Conservation (phyloP, 2,329 filamentous ascomycete genomes). For the Diaporthe eres region DNA sequence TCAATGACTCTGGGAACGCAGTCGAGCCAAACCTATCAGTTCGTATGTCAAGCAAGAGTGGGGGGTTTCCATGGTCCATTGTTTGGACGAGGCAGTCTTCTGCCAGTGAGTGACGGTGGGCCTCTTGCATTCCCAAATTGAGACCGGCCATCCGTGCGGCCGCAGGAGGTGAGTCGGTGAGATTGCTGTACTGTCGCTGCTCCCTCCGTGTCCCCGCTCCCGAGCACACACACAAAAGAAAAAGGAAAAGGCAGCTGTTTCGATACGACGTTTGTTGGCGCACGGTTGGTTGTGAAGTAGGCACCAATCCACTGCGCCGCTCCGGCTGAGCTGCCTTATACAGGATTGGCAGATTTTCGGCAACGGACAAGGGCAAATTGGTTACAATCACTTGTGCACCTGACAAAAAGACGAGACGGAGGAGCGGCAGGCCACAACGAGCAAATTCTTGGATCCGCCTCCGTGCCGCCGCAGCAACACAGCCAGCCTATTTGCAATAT, state of each 20-base stretch:
- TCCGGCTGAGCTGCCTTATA: background rate
- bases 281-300: background rate
- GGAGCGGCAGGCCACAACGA: too few species aligned
- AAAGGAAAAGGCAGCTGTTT: background rate
- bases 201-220: background rate
- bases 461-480: too few species aligned
- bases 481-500: too few species aligned
- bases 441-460: too few species aligned
- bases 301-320: background rate
- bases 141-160: background rate
- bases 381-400: too few species aligned
- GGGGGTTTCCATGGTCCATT: background rate
- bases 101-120: background rate
- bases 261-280: background rate
- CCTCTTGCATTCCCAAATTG: background rate
- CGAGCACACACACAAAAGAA: too few species aligned
- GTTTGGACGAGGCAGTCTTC: background rate
- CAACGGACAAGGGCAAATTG: too few species aligned
- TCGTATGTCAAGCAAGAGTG: background rate
- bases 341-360: too few species aligned
- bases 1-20: background rate
- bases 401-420: too few species aligned
- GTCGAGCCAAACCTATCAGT: background rate
- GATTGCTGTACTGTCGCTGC: background rate
- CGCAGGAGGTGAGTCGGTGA: too few species aligned